Percentiles rank a stretch among this genome's conserved stretches.
Conservation (phyloP, 495 filamentous ascomycete species). For the Bacidia rubella region DNA sequence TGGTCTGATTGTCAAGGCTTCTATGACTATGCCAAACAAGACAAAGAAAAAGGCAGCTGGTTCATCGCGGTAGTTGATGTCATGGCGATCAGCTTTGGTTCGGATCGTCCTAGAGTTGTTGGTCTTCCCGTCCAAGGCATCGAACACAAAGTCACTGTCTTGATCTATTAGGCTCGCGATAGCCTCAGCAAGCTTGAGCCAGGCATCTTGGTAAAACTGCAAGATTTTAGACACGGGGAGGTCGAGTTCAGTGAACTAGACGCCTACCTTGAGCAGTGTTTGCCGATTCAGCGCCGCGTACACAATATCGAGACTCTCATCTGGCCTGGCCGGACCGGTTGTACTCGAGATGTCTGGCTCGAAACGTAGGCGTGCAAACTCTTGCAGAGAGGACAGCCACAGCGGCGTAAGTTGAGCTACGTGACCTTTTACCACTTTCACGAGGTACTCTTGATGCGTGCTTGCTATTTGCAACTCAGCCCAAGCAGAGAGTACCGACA, state of each 20-base stretch:
- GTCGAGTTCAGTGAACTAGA: neutral
- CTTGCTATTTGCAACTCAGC: conserved; percentile 97
- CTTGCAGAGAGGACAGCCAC: conserved; percentile 84
- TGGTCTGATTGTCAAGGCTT: conserved; percentile 74
- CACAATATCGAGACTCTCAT: conserved; percentile 72
- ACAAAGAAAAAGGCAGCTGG: conserved; percentile 99
- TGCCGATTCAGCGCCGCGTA: conserved; percentile 91
- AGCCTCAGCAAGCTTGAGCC: conserved; percentile 91
- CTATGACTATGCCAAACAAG: conserved; percentile 89
- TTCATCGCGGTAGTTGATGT: conserved; percentile 96
- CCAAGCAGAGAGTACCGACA: conserved; percentile 95
- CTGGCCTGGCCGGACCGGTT: conserved; percentile 50
- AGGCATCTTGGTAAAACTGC: conserved; percentile 91
- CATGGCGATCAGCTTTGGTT: conserved; percentile 22
- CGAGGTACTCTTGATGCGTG: conserved; percentile 79
- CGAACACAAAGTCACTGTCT: conserved; percentile 93
- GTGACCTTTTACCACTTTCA: conserved; percentile 79
- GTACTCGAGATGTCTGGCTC: conserved; percentile 93
- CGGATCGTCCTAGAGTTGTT: conserved; percentile 30
- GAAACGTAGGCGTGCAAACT: conserved; percentile 86
- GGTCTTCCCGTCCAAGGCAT: conserved; percentile 77
- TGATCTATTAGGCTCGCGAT: conserved; percentile 96
- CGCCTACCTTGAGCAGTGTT: conserved; percentile 59
- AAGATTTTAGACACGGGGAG: neutral
- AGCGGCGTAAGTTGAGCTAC: conserved; percentile 77